A percentile compares a stretch with the other conserved stretches of the same genome.
Conservation (phyloP, 257 asterid genomes). For the Solanum boliviense region DNA sequence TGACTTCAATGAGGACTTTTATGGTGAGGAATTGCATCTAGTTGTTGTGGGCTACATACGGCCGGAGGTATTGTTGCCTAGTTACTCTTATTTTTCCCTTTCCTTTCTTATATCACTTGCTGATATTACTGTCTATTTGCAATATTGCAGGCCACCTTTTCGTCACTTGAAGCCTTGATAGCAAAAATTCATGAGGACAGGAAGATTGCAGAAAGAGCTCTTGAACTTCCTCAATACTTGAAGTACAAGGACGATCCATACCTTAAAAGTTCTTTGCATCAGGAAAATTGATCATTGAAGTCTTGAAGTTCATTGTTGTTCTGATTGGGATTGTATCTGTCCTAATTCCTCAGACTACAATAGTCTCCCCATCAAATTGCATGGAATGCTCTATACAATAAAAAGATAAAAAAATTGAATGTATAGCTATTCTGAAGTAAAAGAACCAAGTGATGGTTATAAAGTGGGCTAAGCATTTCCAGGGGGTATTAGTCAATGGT, state of each 20-base stretch:
- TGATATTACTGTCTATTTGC: neutral
- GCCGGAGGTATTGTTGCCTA: slow-evolving; percentile 53
- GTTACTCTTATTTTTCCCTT: neutral
- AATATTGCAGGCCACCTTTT: slow-evolving; percentile 46
- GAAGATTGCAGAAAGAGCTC: slow-evolving; percentile 59
- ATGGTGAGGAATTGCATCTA: slow-evolving; percentile 76
- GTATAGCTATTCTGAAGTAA: neutral
- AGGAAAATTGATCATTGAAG: neutral
- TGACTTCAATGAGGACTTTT: slow-evolving; percentile 69
- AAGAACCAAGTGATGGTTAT: neutral
- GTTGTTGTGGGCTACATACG: slow-evolving; percentile 76
- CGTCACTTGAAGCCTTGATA: slow-evolving; percentile 62
- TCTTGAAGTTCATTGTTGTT: neutral
- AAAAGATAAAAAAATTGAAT: neutral
- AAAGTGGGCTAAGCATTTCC: neutral
- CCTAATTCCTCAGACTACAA: neutral
- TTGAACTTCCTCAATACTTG: slow-evolving; percentile 49
- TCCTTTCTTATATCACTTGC: neutral
- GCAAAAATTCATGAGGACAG: slow-evolving; percentile 68
- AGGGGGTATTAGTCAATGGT: neutral
- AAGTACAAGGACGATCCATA: slow-evolving; percentile 53
- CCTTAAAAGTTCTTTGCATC: slow-evolving; percentile 16
- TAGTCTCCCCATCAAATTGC: neutral
- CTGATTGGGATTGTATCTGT: neutral
- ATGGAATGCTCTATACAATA: neutral